Conservation (phyloP, 768 basidiomycete genomes). For the Lactarius sanguifluus region DNA sequence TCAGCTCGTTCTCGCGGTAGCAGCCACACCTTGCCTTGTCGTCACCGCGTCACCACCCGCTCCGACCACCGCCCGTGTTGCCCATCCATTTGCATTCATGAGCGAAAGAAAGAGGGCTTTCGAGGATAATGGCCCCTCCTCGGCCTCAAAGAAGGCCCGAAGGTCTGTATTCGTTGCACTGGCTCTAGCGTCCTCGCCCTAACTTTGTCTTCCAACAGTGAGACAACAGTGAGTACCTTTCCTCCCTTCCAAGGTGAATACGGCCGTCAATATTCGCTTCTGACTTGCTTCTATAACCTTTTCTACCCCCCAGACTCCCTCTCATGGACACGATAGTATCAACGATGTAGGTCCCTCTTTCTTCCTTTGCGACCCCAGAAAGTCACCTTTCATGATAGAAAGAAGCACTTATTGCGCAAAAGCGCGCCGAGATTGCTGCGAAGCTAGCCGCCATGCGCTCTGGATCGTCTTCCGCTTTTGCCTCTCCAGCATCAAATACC, state of each 20-base stretch:
- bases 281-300: constrained; percentile 71
- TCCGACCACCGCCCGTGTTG: not conserved
- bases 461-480: constrained; percentile 20
- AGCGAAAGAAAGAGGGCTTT: constrained; percentile 27
- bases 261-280: constrained; percentile 46
- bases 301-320: constrained; percentile 50
- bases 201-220: constrained; percentile 44
- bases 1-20: not conserved
- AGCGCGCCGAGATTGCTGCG: constrained; percentile 80
- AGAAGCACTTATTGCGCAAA: constrained; percentile 76
- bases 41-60: constrained; percentile 29
- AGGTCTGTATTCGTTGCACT: constrained; percentile 47
- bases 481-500: constrained; percentile 34
- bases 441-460: constrained; percentile 63
- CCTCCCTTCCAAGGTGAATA: constrained; percentile 68
- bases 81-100: constrained; percentile 12
- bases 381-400: constrained; percentile 30
- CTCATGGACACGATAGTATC: constrained; percentile 44
- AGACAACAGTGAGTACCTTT: constrained; percentile 64
- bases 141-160: constrained; percentile 39
- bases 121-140: constrained; percentile 21
- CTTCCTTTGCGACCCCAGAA: constrained; percentile 2
- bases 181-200: constrained; percentile 11
- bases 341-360: constrained; percentile 5
- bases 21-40: not conserved